Evolutionary conservation across 352 stramenopile species (phyloP).

Genomic region (Pythium sp.): DNA sequence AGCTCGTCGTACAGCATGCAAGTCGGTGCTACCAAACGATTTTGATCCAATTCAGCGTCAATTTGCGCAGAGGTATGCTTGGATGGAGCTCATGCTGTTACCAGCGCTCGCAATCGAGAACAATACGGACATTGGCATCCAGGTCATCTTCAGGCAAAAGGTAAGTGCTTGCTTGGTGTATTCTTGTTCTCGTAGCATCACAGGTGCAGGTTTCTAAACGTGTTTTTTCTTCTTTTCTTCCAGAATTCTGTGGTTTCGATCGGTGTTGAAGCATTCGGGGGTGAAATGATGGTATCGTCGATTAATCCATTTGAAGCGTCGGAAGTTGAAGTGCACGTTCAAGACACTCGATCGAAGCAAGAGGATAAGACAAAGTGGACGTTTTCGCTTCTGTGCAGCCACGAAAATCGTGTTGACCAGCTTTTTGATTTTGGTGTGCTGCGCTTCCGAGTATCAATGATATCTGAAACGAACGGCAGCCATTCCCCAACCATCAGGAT

Average conservation of each 20-base stretch:
- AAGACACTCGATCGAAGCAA: background rate
- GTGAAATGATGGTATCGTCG: conserved; percentile 26
- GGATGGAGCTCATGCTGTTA: conserved; percentile 50
- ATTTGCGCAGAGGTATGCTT: conserved; percentile 42
- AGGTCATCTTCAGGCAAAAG: conserved; percentile 37
- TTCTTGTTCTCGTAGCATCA: background rate
- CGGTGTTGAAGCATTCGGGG: conserved; percentile 18
- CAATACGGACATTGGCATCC: conserved; percentile 26
- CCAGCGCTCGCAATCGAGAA: conserved; percentile 45
- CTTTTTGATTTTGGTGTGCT: conserved; percentile 32
- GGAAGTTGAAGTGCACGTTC: conserved; percentile 19
- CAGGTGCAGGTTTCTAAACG: background rate
- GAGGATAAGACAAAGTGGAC: background rate
- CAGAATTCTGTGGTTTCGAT: conserved; percentile 13
- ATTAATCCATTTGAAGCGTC: conserved; percentile 41
- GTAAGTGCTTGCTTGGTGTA: conserved; percentile 16
- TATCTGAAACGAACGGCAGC: conserved; percentile 6
- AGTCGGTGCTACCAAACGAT: conserved; percentile 42
- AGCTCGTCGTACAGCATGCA: conserved; percentile 31
- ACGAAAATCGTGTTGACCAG: conserved; percentile 21
- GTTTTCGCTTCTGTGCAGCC: conserved; percentile 14
- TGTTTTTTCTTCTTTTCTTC: background rate
- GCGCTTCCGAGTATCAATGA: conserved; percentile 23
- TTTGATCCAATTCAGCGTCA: conserved; percentile 40
- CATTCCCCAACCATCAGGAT: conserved; percentile 32